Evolutionary conservation across 148 eudicot genomes (phyloP).

Genomic region (Limonium bicolor): DNA sequence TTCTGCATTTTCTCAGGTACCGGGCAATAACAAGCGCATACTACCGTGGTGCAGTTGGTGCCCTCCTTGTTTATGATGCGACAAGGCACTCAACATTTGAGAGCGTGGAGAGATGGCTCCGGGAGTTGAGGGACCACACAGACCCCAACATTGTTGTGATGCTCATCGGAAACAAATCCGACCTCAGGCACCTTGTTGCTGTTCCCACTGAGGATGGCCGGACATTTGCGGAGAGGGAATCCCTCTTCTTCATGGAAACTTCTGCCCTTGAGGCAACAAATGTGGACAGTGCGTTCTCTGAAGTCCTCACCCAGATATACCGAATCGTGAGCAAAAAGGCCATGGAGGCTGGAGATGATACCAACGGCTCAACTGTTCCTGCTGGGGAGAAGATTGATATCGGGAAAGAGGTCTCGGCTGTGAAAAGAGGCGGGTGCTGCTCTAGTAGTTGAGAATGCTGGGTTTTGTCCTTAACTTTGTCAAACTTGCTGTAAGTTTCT

Average conservation of each 20-base stretch:
- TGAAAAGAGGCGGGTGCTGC: conserved; percentile 57
- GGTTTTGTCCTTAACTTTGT: too few species aligned
- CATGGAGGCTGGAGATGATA: conserved; percentile 40
- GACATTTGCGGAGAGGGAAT: conserved; percentile 44
- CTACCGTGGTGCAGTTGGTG: conserved; percentile 37
- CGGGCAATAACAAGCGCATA: conserved; percentile 29
- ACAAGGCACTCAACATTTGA: conserved; percentile 27
- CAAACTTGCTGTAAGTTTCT: too few species aligned
- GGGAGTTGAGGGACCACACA: conserved; percentile 60
- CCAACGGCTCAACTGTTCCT: conserved; percentile 29
- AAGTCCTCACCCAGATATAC: conserved; percentile 54
- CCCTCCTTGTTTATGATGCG: conserved; percentile 33
- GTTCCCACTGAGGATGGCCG: conserved; percentile 48
- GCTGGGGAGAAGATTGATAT: conserved; percentile 52
- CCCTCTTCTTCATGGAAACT: conserved; percentile 60
- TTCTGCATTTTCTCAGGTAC: conserved; percentile 12
- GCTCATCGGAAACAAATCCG: conserved; percentile 64
- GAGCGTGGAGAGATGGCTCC: conserved; percentile 33
- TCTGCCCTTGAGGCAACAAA: conserved; percentile 61
- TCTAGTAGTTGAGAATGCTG: too few species aligned
- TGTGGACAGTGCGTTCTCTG: conserved; percentile 46
- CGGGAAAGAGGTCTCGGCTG: conserved; percentile 50
- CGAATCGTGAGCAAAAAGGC: conserved; percentile 54
- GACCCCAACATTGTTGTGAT: conserved; percentile 65
- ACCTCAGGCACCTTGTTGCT: conserved; percentile 57